Evolutionary conservation across 2,329 filamentous ascomycete genomes (phyloP).

Genomic region (Colletotrichum shisoi): DNA sequence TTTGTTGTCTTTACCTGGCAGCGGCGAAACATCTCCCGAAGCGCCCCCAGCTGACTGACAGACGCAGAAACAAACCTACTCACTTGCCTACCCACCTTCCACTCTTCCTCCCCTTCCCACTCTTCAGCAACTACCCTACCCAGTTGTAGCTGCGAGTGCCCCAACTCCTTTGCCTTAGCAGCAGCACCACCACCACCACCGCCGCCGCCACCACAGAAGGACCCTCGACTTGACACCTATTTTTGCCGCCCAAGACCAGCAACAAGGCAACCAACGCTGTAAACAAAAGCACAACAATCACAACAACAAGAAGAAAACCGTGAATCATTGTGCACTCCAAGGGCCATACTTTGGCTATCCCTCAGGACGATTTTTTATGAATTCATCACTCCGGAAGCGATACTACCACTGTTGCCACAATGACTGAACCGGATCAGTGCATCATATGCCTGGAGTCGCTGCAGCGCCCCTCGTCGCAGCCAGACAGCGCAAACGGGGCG

Average conservation of each 20-base stretch:
- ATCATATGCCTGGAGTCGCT: conserved; percentile 74
- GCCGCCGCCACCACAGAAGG: conserved; percentile 12
- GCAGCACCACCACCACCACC: no score
- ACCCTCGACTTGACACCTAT: conserved; percentile 6
- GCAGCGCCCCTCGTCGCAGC: conserved; percentile 48
- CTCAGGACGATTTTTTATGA: conserved; percentile 55
- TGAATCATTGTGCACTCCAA: conserved; percentile 19
- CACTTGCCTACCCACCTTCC: conserved; percentile 30
- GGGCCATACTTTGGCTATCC: conserved; percentile 30
- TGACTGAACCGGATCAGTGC: conserved; percentile 69
- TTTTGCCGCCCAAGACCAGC: conserved; percentile 19
- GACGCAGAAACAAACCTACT: conserved; percentile 14
- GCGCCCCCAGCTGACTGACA: conserved; percentile 23
- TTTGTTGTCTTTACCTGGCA: conserved; percentile 10
- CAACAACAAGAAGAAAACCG: background rate
- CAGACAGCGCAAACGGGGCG: conserved; percentile 42
- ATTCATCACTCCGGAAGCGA: conserved; percentile 51
- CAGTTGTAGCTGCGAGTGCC: conserved; percentile 33
- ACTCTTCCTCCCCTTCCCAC: conserved; percentile 39
- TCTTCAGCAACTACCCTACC: conserved; percentile 40
- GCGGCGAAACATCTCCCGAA: conserved; percentile 27
- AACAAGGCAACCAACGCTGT: conserved; percentile 26
- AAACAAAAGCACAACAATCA: background rate
- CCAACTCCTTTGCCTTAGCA: conserved; percentile 38
- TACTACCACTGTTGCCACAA: conserved; percentile 54